Conservation (phyloP, 257 asterid species). For the Solanum clarkiae region DNA sequence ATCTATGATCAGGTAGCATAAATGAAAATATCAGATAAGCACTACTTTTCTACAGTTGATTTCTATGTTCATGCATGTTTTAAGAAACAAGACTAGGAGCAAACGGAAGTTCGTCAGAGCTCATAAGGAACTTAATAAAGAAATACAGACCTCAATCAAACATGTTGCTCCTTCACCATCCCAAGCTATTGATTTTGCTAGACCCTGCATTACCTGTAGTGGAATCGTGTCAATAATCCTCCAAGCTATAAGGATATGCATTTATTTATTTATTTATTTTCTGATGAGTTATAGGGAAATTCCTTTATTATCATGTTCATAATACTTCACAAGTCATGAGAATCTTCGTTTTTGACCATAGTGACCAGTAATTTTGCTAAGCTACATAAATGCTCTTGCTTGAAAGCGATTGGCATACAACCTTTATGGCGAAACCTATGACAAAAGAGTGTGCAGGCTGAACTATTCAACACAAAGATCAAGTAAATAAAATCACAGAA, state of each 20-base stretch:
- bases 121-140: neutral
- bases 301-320: neutral
- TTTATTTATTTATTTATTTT: neutral
- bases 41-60: neutral
- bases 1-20: neutral
- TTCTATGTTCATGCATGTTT: neutral
- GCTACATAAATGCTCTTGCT: neutral
- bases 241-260: neutral
- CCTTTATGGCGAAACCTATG: neutral
- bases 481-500: neutral
- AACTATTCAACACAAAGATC: neutral
- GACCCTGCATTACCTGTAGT: constrained; percentile 92
- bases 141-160: constrained; percentile 75
- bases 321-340: neutral
- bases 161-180: constrained; percentile 99
- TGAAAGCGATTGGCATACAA: neutral
- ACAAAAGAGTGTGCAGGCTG: neutral
- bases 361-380: neutral
- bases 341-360: neutral
- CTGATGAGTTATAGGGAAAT: neutral
- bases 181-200: constrained; percentile 98
- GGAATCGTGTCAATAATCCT: neutral
- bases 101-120: neutral
- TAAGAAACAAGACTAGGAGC: neutral
- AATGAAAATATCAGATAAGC: neutral